These are phyloP conservation scores for Drechslerella stenobrocha DNA, from an alignment of 2,329 filamentous ascomycete genomes.

Conservation along the genomic window DNA sequence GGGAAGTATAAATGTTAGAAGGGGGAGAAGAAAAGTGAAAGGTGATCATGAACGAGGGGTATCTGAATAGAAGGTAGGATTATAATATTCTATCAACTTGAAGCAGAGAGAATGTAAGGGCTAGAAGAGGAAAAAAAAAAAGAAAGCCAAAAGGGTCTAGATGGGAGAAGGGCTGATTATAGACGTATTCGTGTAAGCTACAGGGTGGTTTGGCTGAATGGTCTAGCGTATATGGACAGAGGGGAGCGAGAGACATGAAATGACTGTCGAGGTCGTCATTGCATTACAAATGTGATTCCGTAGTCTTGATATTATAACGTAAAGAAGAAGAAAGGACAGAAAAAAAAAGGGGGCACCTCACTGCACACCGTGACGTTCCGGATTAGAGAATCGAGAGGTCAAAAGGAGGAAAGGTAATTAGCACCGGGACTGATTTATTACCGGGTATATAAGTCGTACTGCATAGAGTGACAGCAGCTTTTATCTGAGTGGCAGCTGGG, in stretches of 20 bases:
- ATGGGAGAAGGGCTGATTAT: neutral
- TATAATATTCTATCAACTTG: too few species aligned
- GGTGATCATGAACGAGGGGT: constrained; percentile 18
- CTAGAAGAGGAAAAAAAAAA: neutral
- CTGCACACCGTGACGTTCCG: neutral
- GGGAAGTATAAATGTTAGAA: neutral
- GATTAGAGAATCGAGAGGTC: neutral
- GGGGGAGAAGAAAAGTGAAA: neutral
- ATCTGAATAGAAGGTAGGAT: constrained; percentile 1
- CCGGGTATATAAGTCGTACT: constrained; percentile 7
- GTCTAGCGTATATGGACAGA: neutral
- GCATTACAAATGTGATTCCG: neutral
- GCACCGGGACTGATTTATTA: neutral
- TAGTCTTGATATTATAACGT: constrained; percentile 4
- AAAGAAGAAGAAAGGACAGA: neutral
- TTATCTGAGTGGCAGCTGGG: constrained; percentile 71
- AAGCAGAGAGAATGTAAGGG: constrained; percentile 2
- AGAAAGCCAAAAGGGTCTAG: too few species aligned
- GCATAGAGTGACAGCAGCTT: neutral
- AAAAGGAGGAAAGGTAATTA: too few species aligned
- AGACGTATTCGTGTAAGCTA: neutral
- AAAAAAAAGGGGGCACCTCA: neutral
- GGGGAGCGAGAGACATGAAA: constrained; percentile 7
- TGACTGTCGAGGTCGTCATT: neutral
- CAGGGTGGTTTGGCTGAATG: neutral